Percentiles rank a stretch among this genome's conserved stretches.
phyloP scores from a whole-genome alignment of 2,329 filamentous ascomycete genomes.

The Cercospora nicotianae region DNA sequence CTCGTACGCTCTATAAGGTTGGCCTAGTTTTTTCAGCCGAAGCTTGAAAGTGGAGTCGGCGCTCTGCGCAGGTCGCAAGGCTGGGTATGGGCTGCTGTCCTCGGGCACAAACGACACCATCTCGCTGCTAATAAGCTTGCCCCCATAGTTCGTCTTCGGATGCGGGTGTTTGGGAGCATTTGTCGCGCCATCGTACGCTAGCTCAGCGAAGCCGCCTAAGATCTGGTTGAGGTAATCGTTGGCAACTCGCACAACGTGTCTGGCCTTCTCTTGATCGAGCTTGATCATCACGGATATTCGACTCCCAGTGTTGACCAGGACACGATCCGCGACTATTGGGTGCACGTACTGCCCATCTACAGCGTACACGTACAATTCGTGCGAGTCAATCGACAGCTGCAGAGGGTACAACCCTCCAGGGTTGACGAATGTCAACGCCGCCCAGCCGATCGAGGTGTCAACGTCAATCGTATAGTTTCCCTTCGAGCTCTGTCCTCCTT shows the following conservation, averaged over 20 bases:
- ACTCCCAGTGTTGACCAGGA: constrained; percentile 54
- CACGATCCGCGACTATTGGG: constrained; percentile 52
- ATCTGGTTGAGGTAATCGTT: constrained; percentile 19
- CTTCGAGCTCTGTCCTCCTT: constrained; percentile 43
- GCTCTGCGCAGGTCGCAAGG: constrained; percentile 10
- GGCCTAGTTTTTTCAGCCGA: constrained; percentile 23
- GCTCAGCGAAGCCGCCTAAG: constrained; percentile 17
- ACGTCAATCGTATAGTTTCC: constrained; percentile 48
- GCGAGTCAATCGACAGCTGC: constrained; percentile 40
- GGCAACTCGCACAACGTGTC: constrained; percentile 28
- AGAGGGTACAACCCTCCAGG: constrained; percentile 48
- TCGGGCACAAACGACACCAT: constrained; percentile 25
- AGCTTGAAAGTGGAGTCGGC: constrained; percentile 25
- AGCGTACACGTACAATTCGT: constrained; percentile 16
- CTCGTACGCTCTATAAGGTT: constrained; percentile 24
- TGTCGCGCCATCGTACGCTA: constrained; percentile 44
- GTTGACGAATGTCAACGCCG: constrained; percentile 20
- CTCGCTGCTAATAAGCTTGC: constrained; percentile 38
- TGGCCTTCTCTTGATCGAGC: constrained; percentile 47
- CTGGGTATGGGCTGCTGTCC: constrained; percentile 23
- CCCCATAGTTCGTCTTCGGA: constrained; percentile 54
- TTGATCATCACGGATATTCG: constrained; percentile 55
- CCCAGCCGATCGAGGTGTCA: constrained; percentile 22
- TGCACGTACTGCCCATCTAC: constrained; percentile 48
- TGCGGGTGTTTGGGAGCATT: constrained; percentile 23